Percentiles rank a stretch among this genome's conserved stretches.
Conservation (phyloP, 2,329 filamentous ascomycete genomes). For the Cytospora piceicola region DNA sequence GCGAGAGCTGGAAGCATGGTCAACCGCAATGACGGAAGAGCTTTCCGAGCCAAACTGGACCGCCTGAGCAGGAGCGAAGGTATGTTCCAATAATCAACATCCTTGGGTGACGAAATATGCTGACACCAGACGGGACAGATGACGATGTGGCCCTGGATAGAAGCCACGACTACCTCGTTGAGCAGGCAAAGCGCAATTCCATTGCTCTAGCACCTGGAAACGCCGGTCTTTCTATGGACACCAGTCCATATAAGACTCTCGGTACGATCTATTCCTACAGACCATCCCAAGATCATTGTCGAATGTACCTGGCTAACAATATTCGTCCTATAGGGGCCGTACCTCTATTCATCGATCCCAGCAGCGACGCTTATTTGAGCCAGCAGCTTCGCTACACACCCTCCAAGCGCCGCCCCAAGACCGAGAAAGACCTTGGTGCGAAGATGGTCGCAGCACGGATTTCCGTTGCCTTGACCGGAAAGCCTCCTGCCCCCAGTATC, state of each 20-base stretch:
- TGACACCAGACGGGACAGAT: not conserved
- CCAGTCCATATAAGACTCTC: not conserved
- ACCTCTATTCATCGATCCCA: constrained; percentile 9
- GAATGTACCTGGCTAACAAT: constrained; percentile 15
- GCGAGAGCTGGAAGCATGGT: constrained; percentile 26
- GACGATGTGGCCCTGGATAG: not conserved
- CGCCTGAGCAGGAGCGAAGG: constrained; percentile 25
- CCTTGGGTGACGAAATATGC: not conserved
- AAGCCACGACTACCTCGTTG: not conserved
- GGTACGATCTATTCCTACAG: constrained; percentile 17
- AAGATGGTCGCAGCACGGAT: constrained; percentile 18
- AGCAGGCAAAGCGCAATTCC: constrained; percentile 12
- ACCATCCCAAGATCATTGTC: not conserved
- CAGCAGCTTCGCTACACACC: constrained; percentile 12
- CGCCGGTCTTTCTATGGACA: constrained; percentile 1
- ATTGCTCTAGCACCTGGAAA: not conserved
- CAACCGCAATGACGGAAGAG: constrained; percentile 19
- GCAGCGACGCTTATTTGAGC: constrained; percentile 8
- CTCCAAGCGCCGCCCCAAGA: not conserved
- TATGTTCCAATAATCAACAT: not conserved
- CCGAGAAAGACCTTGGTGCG: constrained; percentile 10
- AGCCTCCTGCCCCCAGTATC: not conserved
- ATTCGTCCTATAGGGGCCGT: not conserved
- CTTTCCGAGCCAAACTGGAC: constrained; percentile 18
- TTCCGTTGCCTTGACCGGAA: constrained; percentile 2